Evolutionary conservation across 2,329 filamentous ascomycete genomes (phyloP), one percentile per base, ranked within the genome.

Genomic region (Berkeleyomyces basicola): DNA sequence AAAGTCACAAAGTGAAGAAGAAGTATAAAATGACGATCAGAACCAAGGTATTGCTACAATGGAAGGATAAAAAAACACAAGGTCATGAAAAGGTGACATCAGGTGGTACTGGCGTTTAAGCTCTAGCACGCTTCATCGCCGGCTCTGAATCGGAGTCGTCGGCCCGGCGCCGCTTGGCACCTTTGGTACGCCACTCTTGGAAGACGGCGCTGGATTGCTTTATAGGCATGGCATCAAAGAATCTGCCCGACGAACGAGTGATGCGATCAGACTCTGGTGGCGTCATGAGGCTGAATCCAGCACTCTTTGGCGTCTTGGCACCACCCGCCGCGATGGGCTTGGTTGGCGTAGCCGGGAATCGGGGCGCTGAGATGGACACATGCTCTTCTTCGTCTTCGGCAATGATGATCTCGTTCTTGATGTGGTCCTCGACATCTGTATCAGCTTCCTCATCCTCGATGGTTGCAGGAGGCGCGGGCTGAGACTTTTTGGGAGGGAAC

Each of bases 181-280:
- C 71, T 74, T 47, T 46, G 53, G 46, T 64, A 40, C 63, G 60
- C 63, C 63, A 64, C 57, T 64, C 60, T 42, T 64, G 55, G 31
- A 64, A 64, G 23, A 64, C 63, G 7, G 60, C 6, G 9, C 42
- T 62, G 2, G 44, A 70, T 67, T 72, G 74, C 76, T 89, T 89
- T 67, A 81, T 82, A 64, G 84, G 82, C 66, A 77, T 66, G 10
- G 74, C 73, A 3, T 74, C 73, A 39, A 70, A 67, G 62, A 79
- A 74, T 74, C 79, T 82, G 69, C 78, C 78, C 55, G 75, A 70
- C 10, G 78, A 77, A 58, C 85, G 80, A 11, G 82, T 86, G 11
- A 79, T 75, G 67, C 84, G 79, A 61, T 75, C 76, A 3, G 83
- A 85, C 43, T 80, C 79, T 5, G 85, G 84, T 16, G 85, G 84